A percentile compares a stretch with the other conserved stretches of the same genome.
Conservation (phyloP, 345 rosid genomes). For the Psidium guajava region DNA sequence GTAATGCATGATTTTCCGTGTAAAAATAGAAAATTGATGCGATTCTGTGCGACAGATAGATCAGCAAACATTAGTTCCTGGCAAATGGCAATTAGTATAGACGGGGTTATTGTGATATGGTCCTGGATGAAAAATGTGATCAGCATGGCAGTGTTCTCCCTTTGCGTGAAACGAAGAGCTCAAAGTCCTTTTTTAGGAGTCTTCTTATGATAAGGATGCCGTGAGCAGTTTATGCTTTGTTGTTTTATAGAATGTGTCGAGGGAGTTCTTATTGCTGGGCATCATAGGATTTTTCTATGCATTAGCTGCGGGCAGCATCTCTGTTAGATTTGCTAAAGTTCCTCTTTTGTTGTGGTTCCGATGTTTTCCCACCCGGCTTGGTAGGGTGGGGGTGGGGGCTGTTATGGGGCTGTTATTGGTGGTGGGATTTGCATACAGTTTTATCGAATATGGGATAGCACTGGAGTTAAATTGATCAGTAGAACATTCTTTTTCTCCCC, state of each 20-base stretch:
- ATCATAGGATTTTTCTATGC: background rate
- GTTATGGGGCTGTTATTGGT: background rate
- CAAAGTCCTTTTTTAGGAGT: background rate
- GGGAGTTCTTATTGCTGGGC: background rate
- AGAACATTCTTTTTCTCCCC: background rate
- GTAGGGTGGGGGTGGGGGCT: background rate
- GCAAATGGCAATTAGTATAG: background rate
- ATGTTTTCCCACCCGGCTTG: background rate
- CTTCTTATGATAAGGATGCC: background rate
- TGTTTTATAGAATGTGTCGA: background rate
- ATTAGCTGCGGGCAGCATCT: background rate
- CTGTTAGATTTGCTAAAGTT: background rate
- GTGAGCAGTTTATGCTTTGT: background rate
- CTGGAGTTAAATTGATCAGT: background rate
- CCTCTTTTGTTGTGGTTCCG: background rate
- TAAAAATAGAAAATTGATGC: background rate
- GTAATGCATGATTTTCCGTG: background rate
- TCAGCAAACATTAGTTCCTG: background rate
- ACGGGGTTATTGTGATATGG: background rate
- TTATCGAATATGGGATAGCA: background rate
- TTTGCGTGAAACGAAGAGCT: background rate
- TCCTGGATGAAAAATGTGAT: background rate
- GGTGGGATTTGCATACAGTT: background rate
- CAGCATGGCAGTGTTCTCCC: background rate
- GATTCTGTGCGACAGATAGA: background rate